phyloP scores from a whole-genome alignment of 2,329 filamentous ascomycete species.

The Xylariaceae sp. region DNA sequence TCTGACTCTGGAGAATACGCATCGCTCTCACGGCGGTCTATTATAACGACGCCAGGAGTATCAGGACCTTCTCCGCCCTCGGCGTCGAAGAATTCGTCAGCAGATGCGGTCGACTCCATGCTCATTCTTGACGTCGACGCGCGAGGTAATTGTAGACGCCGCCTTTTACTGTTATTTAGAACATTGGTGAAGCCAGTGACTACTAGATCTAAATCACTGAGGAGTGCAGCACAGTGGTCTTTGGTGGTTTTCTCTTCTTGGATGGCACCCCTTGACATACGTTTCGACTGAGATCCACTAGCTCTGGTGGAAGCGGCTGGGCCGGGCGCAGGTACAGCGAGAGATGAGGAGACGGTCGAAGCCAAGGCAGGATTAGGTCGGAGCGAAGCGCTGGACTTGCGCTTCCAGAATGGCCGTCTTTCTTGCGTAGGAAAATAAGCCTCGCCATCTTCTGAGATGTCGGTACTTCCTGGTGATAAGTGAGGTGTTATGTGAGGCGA shows the following conservation, averaged over 20 bases:
- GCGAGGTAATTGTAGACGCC: slow-evolving; percentile 56
- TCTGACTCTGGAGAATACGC: slow-evolving; percentile 59
- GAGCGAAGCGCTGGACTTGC: slow-evolving; percentile 64
- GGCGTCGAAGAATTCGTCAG: slow-evolving; percentile 94
- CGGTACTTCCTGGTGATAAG: slow-evolving; percentile 37
- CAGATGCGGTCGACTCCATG: slow-evolving; percentile 72
- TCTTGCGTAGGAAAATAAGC: slow-evolving; percentile 54
- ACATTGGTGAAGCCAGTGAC: slow-evolving; percentile 77
- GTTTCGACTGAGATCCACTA: slow-evolving; percentile 31
- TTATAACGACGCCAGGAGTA: slow-evolving; percentile 66
- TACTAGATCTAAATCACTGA: slow-evolving; percentile 79
- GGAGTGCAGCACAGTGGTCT: slow-evolving; percentile 77
- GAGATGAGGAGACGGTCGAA: slow-evolving; percentile 35
- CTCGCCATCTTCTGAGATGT: slow-evolving; percentile 46
- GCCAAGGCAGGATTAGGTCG: slow-evolving; percentile 40
- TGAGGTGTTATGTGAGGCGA: too few species aligned
- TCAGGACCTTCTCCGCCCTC: slow-evolving; percentile 58
- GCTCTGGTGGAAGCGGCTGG: slow-evolving; percentile 32
- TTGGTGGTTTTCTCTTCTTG: slow-evolving; percentile 66
- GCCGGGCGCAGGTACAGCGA: slow-evolving; percentile 41
- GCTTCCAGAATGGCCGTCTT: slow-evolving; percentile 84
- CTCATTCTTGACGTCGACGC: slow-evolving; percentile 57
- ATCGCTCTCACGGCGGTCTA: slow-evolving; percentile 65
- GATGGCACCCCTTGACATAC: slow-evolving; percentile 34
- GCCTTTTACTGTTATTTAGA: slow-evolving; percentile 73